Conservation (phyloP, 2,329 filamentous ascomycete species). For the Nothophaeocryptopus gaeumannii region DNA sequence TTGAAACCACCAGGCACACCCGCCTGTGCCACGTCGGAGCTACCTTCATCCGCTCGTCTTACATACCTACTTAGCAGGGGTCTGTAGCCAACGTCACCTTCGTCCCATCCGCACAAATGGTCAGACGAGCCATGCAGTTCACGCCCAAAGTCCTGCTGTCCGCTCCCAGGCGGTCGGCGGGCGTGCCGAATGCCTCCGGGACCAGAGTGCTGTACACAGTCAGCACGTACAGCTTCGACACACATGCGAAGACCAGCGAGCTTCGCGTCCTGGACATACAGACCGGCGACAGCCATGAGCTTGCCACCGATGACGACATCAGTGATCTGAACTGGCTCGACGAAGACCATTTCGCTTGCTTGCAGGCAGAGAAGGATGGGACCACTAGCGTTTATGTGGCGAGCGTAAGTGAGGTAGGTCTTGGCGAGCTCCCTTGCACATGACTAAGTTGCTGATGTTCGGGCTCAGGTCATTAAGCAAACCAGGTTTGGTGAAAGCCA, state of each 20-base stretch:
- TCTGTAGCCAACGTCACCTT: not conserved
- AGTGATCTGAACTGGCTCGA: slow-evolving; percentile 76
- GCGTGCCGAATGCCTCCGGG: slow-evolving; percentile 66
- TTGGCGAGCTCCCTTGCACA: not conserved
- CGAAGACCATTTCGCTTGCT: slow-evolving; percentile 60
- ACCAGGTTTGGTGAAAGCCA: slow-evolving; percentile 27
- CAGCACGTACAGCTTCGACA: slow-evolving; percentile 76
- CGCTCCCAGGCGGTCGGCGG: slow-evolving; percentile 68
- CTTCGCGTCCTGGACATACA: slow-evolving; percentile 68
- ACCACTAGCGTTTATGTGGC: slow-evolving; percentile 34
- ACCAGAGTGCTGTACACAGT: slow-evolving; percentile 65
- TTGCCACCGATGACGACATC: slow-evolving; percentile 64
- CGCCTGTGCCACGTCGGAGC: too few species aligned
- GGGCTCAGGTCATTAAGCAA: slow-evolving; percentile 3
- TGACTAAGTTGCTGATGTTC: not conserved
- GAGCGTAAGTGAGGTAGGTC: slow-evolving; percentile 16
- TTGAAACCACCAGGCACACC: too few species aligned
- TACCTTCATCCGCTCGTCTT: too few species aligned
- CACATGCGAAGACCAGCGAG: slow-evolving; percentile 66
- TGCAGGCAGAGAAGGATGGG: slow-evolving; percentile 44
- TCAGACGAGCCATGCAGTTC: slow-evolving; percentile 66
- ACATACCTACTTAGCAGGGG: too few species aligned
- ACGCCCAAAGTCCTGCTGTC: slow-evolving; percentile 75
- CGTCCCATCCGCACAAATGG: slow-evolving; percentile 52
- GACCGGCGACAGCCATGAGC: slow-evolving; percentile 61